phyloP scores from a whole-genome alignment of 208 protist genomes.

The Leishmania guyanensis region DNA sequence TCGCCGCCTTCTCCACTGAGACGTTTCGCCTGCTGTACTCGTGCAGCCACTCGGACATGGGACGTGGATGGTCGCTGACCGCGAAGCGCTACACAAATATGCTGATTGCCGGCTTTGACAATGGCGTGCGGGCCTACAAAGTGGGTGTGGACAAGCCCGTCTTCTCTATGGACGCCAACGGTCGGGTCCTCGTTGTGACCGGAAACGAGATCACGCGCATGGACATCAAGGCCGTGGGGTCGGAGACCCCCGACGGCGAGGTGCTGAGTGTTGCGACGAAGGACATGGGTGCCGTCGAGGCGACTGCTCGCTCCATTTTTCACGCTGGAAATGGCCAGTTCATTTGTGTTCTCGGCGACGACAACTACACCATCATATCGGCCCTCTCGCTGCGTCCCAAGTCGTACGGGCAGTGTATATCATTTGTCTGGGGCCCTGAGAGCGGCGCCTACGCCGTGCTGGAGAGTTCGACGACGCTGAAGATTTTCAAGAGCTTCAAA shows the following conservation, averaged over 20 bases:
- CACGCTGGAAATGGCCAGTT: slow-evolving; percentile 97
- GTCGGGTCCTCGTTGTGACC: slow-evolving; percentile 94
- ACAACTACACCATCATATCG: slow-evolving; percentile 98
- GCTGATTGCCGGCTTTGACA: slow-evolving; percentile 94
- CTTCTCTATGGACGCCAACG: slow-evolving; percentile 96
- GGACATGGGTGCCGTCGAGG: slow-evolving; percentile 96
- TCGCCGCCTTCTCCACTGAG: slow-evolving; percentile 94
- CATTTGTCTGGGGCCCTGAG: slow-evolving; percentile 96
- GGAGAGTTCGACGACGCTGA: slow-evolving; percentile 88
- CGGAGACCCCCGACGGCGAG: slow-evolving; percentile 68
- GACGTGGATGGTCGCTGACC: slow-evolving; percentile 94
- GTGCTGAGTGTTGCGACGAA: slow-evolving; percentile 82
- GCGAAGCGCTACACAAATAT: slow-evolving; percentile 73
- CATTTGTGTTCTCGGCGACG: slow-evolving; percentile 94
- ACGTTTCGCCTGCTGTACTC: slow-evolving; percentile 96
- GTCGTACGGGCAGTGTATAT: slow-evolving; percentile 95
- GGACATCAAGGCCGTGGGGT: slow-evolving; percentile 77
- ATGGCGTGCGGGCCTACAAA: slow-evolving; percentile 80
- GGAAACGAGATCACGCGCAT: slow-evolving; percentile 96
- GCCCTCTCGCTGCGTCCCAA: slow-evolving; percentile 96
- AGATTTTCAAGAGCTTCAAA: slow-evolving; percentile 96
- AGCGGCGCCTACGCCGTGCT: slow-evolving; percentile 94
- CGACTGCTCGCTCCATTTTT: slow-evolving; percentile 89
- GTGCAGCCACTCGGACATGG: slow-evolving; percentile 95
- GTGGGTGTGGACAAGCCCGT: slow-evolving; percentile 96